A percentile compares a stretch with the other conserved stretches of the same genome.
Conservation (phyloP, 495 filamentous ascomycete species). For the Penicillium soppii region DNA sequence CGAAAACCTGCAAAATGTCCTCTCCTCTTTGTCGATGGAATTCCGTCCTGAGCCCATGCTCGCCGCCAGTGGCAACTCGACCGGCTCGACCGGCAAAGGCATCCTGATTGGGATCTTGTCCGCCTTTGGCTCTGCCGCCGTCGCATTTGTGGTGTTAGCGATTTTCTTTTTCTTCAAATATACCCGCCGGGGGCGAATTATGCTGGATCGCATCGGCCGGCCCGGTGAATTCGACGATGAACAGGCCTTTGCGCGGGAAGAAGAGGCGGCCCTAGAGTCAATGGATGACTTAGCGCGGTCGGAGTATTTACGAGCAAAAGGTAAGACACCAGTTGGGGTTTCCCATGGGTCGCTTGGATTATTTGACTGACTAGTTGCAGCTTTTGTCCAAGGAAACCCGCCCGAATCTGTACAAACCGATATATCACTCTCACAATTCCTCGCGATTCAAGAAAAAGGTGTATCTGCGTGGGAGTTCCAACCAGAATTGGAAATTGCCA, state of each 20-base stretch:
- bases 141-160: slow-evolving; percentile 77
- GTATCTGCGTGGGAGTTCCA: slow-evolving; percentile 99
- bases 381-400: slow-evolving; percentile 91
- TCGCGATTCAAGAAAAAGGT: slow-evolving; percentile 98
- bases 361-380: slow-evolving; percentile 42
- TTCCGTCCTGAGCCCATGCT: slow-evolving; percentile 24
- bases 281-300: slow-evolving; percentile 93
- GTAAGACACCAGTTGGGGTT: slow-evolving; percentile 46
- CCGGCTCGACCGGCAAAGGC: slow-evolving; percentile 67
- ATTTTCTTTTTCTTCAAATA: slow-evolving; percentile 94
- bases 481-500: slow-evolving; percentile 95
- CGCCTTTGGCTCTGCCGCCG: slow-evolving; percentile 88
- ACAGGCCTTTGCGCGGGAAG: slow-evolving; percentile 85
- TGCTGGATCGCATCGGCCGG: slow-evolving; percentile 88
- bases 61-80: slow-evolving; percentile 37
- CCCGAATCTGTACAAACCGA: slow-evolving; percentile 95
- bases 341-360: slow-evolving; percentile 12
- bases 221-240: slow-evolving; percentile 98
- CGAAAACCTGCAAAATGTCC: slow-evolving; percentile 29
- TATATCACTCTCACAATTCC: slow-evolving; percentile 94
- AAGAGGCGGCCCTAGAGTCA: slow-evolving; percentile 88
- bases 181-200: slow-evolving; percentile 83
- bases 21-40: slow-evolving; percentile 29
- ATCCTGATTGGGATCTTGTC: slow-evolving; percentile 94
- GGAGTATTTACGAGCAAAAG: slow-evolving; percentile 94